Conservation (phyloP, 192 early-diverging fungal genomes). For the Gonapodya sp. region DNA sequence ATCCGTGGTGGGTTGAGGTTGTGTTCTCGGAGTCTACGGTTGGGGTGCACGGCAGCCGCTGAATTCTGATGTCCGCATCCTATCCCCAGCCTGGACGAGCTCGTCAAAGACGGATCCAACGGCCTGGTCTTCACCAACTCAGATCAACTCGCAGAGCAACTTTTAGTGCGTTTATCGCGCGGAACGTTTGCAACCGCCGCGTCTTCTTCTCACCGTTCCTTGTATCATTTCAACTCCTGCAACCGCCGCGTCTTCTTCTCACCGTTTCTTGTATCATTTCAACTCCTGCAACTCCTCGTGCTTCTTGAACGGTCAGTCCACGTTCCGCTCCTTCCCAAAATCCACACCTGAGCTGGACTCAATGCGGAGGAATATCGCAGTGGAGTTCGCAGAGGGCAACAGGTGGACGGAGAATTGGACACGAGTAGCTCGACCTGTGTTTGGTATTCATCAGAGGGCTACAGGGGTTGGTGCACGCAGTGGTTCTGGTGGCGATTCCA, state of each 20-base stretch:
- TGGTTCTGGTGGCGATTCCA: too few relatives aligned
- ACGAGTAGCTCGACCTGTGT: neutral
- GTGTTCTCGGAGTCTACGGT: neutral
- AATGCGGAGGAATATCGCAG: neutral
- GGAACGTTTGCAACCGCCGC: too few relatives aligned
- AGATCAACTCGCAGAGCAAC: slow-evolving; percentile 47
- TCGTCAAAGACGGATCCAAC: slow-evolving; percentile 51
- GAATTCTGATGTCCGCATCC: neutral
- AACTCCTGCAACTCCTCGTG: neutral
- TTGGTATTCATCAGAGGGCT: too few relatives aligned
- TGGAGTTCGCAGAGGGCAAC: neutral
- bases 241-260: too few relatives aligned
- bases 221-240: too few relatives aligned
- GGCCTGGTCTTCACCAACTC: slow-evolving; percentile 55
- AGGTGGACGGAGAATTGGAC: neutral
- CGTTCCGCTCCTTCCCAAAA: neutral
- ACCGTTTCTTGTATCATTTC: too few relatives aligned
- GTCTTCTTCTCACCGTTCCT: too few relatives aligned
- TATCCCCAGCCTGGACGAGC: slow-evolving; percentile 41
- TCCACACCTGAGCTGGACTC: neutral
- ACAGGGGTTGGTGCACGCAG: too few relatives aligned
- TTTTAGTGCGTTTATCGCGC: slow-evolving; percentile 50
- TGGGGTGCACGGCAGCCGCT: neutral
- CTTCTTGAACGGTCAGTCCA: neutral
- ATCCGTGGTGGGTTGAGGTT: slow-evolving; percentile 16